Evolutionary conservation across 306 rosid genomes (phyloP).

Genomic region (Rosa multiflora): DNA sequence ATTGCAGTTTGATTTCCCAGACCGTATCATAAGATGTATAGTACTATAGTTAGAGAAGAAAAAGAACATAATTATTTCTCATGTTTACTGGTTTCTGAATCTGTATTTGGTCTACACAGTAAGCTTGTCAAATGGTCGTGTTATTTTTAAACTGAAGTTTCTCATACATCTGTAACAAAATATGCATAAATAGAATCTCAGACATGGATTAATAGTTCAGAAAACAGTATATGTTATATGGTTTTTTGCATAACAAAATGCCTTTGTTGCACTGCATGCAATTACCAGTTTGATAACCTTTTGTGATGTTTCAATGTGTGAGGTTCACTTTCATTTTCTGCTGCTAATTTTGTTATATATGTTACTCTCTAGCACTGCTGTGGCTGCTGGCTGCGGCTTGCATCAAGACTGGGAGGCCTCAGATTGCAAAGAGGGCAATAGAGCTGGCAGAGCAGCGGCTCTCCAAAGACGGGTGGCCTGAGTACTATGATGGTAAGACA

Average conservation of each 20-base stretch:
- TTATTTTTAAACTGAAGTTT: neutral
- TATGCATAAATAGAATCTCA: neutral
- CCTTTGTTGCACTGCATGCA: neutral
- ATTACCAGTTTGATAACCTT: neutral
- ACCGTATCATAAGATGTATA: neutral
- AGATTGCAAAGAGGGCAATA: constrained; percentile 22
- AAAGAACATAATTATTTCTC: neutral
- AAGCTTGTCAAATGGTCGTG: neutral
- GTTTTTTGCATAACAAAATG: neutral
- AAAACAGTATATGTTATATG: neutral
- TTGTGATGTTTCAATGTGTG: neutral
- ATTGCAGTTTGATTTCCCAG: neutral
- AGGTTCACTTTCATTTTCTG: neutral
- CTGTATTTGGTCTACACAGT: neutral
- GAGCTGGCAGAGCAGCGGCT: constrained; percentile 30
- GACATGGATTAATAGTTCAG: neutral
- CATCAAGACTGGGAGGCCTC: constrained; percentile 23
- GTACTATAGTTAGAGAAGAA: neutral
- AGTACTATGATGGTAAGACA: constrained; percentile 31
- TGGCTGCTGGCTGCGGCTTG: constrained; percentile 33
- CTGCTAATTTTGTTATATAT: neutral
- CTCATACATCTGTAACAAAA: neutral
- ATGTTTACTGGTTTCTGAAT: neutral
- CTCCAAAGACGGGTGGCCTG: constrained; percentile 29
- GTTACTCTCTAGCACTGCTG: constrained; percentile 18